These are phyloP conservation scores for Ogataea neopini DNA, from an alignment of 805 yeast genomes.

Conservation along the genomic window DNA sequence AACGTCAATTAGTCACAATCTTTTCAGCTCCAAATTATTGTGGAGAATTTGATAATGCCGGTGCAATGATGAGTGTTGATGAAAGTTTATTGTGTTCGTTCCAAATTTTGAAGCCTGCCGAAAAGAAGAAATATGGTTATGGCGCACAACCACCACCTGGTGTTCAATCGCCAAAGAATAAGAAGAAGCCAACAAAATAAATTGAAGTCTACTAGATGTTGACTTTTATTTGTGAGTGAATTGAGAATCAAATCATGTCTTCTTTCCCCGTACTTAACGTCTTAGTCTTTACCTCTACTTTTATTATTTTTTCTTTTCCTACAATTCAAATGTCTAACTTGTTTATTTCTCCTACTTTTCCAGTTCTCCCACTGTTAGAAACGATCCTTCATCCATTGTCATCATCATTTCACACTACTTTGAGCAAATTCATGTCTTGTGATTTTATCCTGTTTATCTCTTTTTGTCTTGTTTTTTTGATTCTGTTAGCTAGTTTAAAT, in stretches of 20 bases:
- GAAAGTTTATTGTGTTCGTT: slow-evolving; percentile 94
- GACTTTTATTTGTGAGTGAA: slow-evolving; percentile 1
- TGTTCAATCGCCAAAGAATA: slow-evolving; percentile 30
- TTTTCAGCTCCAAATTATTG: slow-evolving; percentile 98
- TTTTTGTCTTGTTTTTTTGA: slow-evolving; percentile 5
- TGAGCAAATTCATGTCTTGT: background rate
- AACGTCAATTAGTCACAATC: slow-evolving; percentile 92
- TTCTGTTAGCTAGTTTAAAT: slow-evolving; percentile 17
- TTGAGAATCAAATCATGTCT: background rate
- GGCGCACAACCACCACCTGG: slow-evolving; percentile 26
- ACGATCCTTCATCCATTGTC: slow-evolving; percentile 1
- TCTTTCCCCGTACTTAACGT: slow-evolving; percentile 6
- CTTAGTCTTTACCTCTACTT: slow-evolving; percentile 5
- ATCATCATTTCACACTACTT: slow-evolving; percentile 1
- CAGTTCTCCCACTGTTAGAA: background rate
- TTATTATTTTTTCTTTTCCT: background rate
- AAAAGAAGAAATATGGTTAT: slow-evolving; percentile 71
- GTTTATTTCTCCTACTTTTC: slow-evolving; percentile 6
- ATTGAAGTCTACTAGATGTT: slow-evolving; percentile 9
- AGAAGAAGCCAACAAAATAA: slow-evolving; percentile 32
- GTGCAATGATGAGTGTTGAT: slow-evolving; percentile 99
- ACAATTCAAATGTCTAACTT: slow-evolving; percentile 7
- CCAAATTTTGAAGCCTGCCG: slow-evolving; percentile 97
- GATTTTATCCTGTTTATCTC: background rate
- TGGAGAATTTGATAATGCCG: slow-evolving; percentile 98